Base-by-base conservation (phyloP, 345 rosid species). In the Boechera stricta region DNA sequence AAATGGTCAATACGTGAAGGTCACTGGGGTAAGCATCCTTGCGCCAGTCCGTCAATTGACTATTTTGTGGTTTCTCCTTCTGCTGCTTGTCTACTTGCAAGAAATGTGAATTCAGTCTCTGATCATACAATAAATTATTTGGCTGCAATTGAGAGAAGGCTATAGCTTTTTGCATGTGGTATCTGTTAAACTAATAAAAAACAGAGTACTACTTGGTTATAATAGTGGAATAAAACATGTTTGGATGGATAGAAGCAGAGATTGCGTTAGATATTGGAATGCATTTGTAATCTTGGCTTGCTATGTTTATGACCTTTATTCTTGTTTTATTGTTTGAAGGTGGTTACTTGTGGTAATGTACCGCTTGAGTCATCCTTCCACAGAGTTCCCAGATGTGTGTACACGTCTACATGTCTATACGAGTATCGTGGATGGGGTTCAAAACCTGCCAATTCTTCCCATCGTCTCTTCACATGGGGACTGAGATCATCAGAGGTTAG, bases 1-100 rank as follows among this genome's bases (percentile, higher is more conserved):
- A 79, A 96, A 96, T 80, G 99, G 99, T 21, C 99, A 96, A 79
- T 88, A 84, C 61, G 99, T 96, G 78, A 96, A 96, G 86, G 86
- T 96, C 83, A 90, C 99, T 15, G 99, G 99, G 96, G 99, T 96
- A 93, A 65, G 94, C 55, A n/a, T 35, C 67, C 45, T 26, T 52
- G 10, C 33, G 11, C 39, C n/a, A 13, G 11, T 62, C 15, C 51
- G 35, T 36, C 26, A 69, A 6, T 11, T 52, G 7, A 41, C 38
- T 48, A 24, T 15, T 11, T 36, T 74, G 15, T 24, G 28, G 41
- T 53, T 38, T 36, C 6, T 35, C 16, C 16, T 39, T 66, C 18
- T n/a, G 53, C 36, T 60, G 55, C 74, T 75, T 67, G 53, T 36
- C 31, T 56, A 35, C 68, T 59, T 51, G 26, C 72, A 24, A 8